Evolutionary conservation across 2,329 filamentous ascomycete species (phyloP).

Genomic region (Sporothrix dimorphospora): DNA sequence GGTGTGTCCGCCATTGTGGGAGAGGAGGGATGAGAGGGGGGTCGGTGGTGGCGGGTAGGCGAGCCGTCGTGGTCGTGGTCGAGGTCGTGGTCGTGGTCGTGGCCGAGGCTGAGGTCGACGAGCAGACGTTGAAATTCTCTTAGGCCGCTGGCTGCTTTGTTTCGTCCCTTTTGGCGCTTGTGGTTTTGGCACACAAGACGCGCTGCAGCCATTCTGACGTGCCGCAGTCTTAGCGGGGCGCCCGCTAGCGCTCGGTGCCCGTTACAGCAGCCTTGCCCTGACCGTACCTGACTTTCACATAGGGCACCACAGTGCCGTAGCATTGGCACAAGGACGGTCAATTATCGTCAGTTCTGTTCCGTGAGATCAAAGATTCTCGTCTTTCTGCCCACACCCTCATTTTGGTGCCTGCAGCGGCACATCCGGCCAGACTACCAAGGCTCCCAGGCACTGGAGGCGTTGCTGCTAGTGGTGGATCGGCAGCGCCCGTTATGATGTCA

Average conservation of each 20-base stretch:
- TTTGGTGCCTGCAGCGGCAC: neutral
- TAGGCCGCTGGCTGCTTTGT: neutral
- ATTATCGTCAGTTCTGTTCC: neutral
- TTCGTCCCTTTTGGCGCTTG: slow-evolving; percentile 5
- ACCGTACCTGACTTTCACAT: neutral
- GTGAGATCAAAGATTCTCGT: no score
- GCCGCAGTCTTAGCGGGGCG: neutral
- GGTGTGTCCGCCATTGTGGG: slow-evolving; percentile 31
- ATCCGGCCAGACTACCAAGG: neutral
- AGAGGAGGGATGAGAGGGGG: neutral
- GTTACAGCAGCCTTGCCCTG: neutral
- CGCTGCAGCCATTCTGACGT: neutral
- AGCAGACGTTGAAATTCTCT: slow-evolving; percentile 15
- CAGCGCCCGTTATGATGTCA: slow-evolving; percentile 18
- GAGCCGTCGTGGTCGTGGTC: slow-evolving; percentile 8
- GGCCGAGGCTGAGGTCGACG: slow-evolving; percentile 7
- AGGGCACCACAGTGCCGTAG: neutral
- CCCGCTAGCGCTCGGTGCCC: neutral
- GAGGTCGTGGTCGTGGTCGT: no score
- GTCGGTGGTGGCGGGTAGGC: neutral
- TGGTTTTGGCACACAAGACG: neutral
- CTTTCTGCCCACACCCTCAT: neutral
- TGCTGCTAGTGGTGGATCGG: slow-evolving; percentile 6
- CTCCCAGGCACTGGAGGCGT: neutral
- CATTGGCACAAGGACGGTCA: neutral